phyloP scores from a whole-genome alignment of 306 rosid genomes.

The Pterocarpus macrocarpus region DNA sequence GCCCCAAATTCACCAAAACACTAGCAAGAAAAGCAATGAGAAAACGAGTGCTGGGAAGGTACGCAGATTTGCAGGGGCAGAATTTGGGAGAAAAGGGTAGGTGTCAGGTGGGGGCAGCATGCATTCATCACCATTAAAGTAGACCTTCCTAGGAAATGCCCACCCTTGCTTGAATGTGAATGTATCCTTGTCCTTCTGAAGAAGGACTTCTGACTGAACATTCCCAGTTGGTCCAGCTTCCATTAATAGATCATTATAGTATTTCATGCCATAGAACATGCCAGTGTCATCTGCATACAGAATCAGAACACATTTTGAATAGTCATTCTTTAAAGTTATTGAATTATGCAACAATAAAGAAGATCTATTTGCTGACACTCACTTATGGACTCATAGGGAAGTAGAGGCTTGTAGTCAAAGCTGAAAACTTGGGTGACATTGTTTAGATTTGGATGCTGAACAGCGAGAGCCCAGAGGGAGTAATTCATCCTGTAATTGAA shows the following conservation, averaged over 20 bases:
- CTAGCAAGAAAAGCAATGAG: slow-evolving; percentile 62
- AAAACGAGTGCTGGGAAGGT: slow-evolving; percentile 51
- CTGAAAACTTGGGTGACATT: slow-evolving; percentile 94
- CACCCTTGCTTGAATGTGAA: slow-evolving; percentile 94
- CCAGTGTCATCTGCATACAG: slow-evolving; percentile 84
- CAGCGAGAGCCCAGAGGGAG: slow-evolving; percentile 83
- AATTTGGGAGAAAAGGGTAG: slow-evolving; percentile 84
- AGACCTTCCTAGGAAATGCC: slow-evolving; percentile 92
- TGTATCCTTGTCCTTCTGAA: slow-evolving; percentile 74
- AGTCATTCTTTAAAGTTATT: slow-evolving; percentile 7
- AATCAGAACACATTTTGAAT: slow-evolving; percentile 12
- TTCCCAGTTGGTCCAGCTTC: slow-evolving; percentile 89
- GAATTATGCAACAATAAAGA: background rate
- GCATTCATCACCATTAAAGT: slow-evolving; percentile 96
- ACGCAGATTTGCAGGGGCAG: slow-evolving; percentile 51
- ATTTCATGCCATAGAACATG: slow-evolving; percentile 88
- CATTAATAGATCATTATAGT: slow-evolving; percentile 79
- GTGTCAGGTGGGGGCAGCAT: slow-evolving; percentile 90
- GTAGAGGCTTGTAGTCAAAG: slow-evolving; percentile 84
- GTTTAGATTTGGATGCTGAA: slow-evolving; percentile 95
- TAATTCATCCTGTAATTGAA: slow-evolving; percentile 85
- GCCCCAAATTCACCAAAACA: slow-evolving; percentile 53
- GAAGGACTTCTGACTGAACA: slow-evolving; percentile 85
- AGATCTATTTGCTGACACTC: slow-evolving; percentile 46
- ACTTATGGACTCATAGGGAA: slow-evolving; percentile 84